Percentiles rank a stretch among this genome's conserved stretches.
Conservation (phyloP, 2,329 filamentous ascomycete species). For the Aspergillus niger region DNA sequence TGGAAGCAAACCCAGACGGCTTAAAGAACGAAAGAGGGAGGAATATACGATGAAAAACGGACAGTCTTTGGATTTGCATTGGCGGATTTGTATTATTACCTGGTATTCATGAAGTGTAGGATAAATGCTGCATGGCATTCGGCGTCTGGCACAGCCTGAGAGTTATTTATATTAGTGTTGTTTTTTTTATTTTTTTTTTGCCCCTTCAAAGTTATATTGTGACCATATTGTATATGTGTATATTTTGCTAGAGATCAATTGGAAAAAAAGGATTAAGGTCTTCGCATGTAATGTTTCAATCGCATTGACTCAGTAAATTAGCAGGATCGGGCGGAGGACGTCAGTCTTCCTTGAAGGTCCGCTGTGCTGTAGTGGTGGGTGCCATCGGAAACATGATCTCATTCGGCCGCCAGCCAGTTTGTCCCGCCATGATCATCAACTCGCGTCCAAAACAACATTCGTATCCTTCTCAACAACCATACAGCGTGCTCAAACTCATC, state of each 20-base stretch:
- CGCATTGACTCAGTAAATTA: not conserved
- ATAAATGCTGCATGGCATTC: constrained; percentile 40
- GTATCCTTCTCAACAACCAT: not conserved
- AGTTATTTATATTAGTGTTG: constrained; percentile 15
- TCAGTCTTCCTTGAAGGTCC: not conserved
- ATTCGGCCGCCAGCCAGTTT: not conserved
- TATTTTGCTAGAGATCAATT: not conserved
- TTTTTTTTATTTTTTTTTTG: not conserved
- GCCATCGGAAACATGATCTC: constrained; percentile 8
- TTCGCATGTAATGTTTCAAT: no score
- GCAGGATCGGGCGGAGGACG: not conserved
- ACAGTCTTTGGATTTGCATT: constrained; percentile 11
- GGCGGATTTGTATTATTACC: constrained; percentile 26
- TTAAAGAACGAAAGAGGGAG: constrained; percentile 20
- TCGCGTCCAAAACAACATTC: not conserved
- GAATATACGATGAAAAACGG: constrained; percentile 8
- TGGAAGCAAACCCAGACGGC: constrained; percentile 44
- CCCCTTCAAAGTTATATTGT: not conserved
- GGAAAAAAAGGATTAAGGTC: not conserved
- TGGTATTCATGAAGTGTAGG: constrained; percentile 26
- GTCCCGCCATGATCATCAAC: not conserved
- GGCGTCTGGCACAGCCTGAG: constrained; percentile 37
- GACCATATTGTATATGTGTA: constrained; percentile 11
- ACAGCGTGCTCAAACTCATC: not conserved
- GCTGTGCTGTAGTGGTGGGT: not conserved